A percentile compares a stretch with the other conserved stretches of the same genome.
Conservation (phyloP, 495 filamentous ascomycete species). For the Melanomma pulvis-pyrius region DNA sequence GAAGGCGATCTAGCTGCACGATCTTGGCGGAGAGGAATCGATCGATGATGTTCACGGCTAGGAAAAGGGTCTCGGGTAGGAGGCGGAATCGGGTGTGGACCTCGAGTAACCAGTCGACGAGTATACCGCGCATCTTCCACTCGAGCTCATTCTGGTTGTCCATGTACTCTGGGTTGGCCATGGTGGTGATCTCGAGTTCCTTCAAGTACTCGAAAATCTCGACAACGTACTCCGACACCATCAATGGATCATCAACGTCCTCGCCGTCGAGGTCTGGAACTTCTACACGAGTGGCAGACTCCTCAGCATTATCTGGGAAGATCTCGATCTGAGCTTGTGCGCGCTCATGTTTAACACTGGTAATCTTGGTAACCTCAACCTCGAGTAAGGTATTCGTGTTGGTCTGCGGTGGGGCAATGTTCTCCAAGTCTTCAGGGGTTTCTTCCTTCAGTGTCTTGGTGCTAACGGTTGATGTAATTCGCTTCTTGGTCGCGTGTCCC, state of each 20-base stretch:
- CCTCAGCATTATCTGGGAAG: conserved; percentile 47
- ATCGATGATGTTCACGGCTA: conserved; percentile 97
- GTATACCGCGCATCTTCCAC: conserved; percentile 97
- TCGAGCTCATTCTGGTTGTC: conserved; percentile 88
- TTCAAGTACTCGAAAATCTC: conserved; percentile 98
- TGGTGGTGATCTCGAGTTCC: conserved; percentile 78
- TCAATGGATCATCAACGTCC: conserved; percentile 88
- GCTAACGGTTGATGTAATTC: conserved; percentile 55
- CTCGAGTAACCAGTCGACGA: conserved; percentile 98
- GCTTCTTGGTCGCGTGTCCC: conserved; percentile 63
- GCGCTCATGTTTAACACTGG: conserved; percentile 23
- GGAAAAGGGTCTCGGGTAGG: conserved; percentile 95
- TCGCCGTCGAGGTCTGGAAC: conserved; percentile 78
- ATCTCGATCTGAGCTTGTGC: conserved; percentile 5
- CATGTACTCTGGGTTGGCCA: conserved; percentile 94
- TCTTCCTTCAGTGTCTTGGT: conserved; percentile 61
- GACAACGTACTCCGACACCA: conserved; percentile 95
- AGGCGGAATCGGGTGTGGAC: conserved; percentile 97
- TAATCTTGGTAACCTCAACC: conserved; percentile 13
- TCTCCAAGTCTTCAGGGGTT: conserved; percentile 59
- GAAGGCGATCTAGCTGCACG: conserved; percentile 90
- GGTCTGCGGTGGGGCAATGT: conserved; percentile 53
- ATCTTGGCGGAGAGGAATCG: conserved; percentile 93
- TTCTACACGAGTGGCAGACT: conserved; percentile 47
- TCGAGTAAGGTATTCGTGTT: conserved; percentile 7